Evolutionary conservation across 2,329 filamentous ascomycete species (phyloP).

Genomic region (Coleophoma eucalyptorum): DNA sequence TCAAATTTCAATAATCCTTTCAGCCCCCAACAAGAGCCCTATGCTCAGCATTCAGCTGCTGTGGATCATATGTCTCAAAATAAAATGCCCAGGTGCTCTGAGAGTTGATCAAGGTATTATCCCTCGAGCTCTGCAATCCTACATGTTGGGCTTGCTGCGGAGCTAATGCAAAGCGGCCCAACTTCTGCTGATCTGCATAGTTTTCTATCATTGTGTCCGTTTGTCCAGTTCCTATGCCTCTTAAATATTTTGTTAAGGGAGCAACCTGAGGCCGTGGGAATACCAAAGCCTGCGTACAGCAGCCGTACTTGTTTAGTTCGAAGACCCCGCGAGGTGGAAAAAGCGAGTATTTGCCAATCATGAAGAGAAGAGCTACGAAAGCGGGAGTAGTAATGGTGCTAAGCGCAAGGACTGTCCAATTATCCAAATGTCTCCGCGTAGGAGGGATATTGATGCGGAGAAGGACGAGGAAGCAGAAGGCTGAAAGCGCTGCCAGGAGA

Average conservation of each 20-base stretch:
- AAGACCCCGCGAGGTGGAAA: constrained; percentile 10
- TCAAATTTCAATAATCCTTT: not conserved
- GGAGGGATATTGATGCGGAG: not conserved
- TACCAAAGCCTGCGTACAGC: constrained; percentile 14
- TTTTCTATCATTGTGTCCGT: constrained; percentile 32
- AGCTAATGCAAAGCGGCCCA: constrained; percentile 32
- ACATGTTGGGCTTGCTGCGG: constrained; percentile 35
- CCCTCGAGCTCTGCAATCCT: constrained; percentile 20
- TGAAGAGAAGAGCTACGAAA: constrained; percentile 10
- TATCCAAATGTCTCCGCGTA: not conserved
- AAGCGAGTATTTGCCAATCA: constrained; percentile 13
- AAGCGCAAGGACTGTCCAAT: not conserved
- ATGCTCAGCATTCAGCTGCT: constrained; percentile 6
- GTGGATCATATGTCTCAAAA: constrained; percentile 12
- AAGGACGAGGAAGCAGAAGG: not conserved
- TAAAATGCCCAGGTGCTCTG: constrained; percentile 14
- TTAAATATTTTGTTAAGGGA: constrained; percentile 7
- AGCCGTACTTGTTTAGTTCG: constrained; percentile 10
- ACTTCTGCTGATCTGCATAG: constrained; percentile 23
- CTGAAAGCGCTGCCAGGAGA: not conserved
- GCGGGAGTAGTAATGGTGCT: constrained; percentile 7
- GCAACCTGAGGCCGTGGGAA: constrained; percentile 8
- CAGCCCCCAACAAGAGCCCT: not conserved
- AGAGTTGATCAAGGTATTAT: constrained; percentile 7
- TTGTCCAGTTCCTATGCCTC: constrained; percentile 12